Evolutionary conservation across 2,329 filamentous ascomycete species (phyloP).

Genomic region (Orbilia javanica): DNA sequence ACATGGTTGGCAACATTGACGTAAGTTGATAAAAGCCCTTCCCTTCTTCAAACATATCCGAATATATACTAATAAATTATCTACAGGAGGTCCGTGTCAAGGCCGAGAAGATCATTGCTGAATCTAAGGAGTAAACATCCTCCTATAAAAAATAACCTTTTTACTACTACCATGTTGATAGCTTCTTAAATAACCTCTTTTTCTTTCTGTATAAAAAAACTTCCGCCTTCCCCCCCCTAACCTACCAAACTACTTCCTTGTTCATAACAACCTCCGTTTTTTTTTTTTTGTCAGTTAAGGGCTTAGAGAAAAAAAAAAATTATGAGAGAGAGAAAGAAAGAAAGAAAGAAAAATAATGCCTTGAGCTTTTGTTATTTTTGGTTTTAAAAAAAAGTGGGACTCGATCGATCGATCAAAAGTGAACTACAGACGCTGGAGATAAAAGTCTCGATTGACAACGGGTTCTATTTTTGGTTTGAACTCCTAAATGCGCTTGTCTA

Average conservation of each 20-base stretch:
- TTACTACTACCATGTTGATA: slow-evolving; percentile 20
- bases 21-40: slow-evolving; percentile 30
- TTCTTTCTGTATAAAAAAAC: slow-evolving; percentile 26
- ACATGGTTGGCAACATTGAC: slow-evolving; percentile 98
- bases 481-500: too few relatives aligned
- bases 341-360: slow-evolving; percentile 10
- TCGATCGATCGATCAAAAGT: too few relatives aligned
- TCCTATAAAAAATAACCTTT: not conserved
- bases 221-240: not conserved
- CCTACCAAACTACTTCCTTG: not conserved
- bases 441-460: too few relatives aligned
- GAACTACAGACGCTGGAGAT: too few relatives aligned
- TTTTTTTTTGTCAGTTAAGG: slow-evolving; percentile 40
- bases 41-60: not conserved
- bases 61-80: slow-evolving; percentile 20
- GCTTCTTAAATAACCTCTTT: slow-evolving; percentile 23
- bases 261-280: slow-evolving; percentile 15
- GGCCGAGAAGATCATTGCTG: slow-evolving; percentile 99
- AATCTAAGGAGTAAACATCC: slow-evolving; percentile 65
- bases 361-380: not conserved
- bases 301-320: slow-evolving; percentile 42
- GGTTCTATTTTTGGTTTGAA: too few relatives aligned
- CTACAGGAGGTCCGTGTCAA: slow-evolving; percentile 81
- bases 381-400: too few relatives aligned
- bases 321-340: not conserved